Evolutionary conservation across 306 rosid genomes (phyloP).

Genomic region (Begonia masoniana): DNA sequence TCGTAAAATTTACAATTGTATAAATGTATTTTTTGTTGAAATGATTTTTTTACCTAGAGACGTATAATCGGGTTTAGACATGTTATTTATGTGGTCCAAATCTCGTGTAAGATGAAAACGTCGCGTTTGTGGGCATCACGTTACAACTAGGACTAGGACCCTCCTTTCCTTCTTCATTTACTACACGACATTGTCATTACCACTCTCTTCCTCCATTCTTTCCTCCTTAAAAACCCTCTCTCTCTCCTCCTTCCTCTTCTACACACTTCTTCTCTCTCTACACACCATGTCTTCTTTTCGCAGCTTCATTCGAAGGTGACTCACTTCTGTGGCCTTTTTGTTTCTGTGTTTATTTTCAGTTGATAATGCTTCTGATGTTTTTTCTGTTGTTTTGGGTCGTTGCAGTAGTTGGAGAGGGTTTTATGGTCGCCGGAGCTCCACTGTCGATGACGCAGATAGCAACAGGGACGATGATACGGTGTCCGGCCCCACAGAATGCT

Average conservation of each 20-base stretch:
- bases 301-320: conserved; percentile 39
- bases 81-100: too few species aligned
- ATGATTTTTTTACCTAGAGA: too few species aligned
- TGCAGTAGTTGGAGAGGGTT: conserved; percentile 36
- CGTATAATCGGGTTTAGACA: too few species aligned
- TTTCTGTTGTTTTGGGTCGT: not conserved
- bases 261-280: conserved; percentile 35
- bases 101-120: too few species aligned
- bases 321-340: too few species aligned
- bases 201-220: not conserved
- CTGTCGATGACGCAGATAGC: conserved; percentile 7
- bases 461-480: conserved; percentile 16
- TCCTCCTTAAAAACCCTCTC: not conserved
- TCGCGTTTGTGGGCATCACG: too few species aligned
- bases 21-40: too few species aligned
- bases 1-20: too few species aligned
- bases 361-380: too few species aligned
- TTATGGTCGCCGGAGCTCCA: conserved; percentile 9
- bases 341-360: too few species aligned
- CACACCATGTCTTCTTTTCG: conserved; percentile 47
- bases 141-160: too few species aligned
- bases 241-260: conserved; percentile 19
- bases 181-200: not conserved
- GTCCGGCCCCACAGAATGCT: conserved; percentile 44
- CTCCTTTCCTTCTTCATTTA: too few species aligned